phyloP scores from a whole-genome alignment of 257 asterid species.

The Cynanchum wilfordii region DNA sequence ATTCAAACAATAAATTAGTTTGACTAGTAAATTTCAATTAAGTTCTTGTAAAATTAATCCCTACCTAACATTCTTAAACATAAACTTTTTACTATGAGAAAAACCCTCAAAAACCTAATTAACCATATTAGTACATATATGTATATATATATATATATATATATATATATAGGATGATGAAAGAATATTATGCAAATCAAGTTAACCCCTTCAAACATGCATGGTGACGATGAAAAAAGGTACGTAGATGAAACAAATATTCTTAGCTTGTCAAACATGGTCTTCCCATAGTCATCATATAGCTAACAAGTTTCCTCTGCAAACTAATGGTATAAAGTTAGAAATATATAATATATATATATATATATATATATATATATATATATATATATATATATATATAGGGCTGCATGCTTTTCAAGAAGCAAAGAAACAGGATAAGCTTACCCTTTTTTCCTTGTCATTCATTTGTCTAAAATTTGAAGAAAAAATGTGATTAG shows the following conservation, averaged over 20 bases:
- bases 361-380: too few species aligned
- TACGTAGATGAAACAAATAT: slow-evolving; percentile 13
- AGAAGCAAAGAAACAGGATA: slow-evolving; percentile 6
- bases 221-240: background rate
- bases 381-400: too few species aligned
- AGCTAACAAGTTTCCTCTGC: slow-evolving; percentile 8
- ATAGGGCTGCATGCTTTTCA: background rate
- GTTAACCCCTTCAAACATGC: background rate
- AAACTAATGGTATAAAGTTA: slow-evolving; percentile 11
- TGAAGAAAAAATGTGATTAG: background rate
- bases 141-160: too few species aligned
- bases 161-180: background rate
- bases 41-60: too few species aligned
- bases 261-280: slow-evolving; percentile 17
- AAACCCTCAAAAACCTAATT: too few species aligned
- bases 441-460: background rate
- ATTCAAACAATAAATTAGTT: too few species aligned
- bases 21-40: too few species aligned
- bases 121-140: too few species aligned
- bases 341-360: background rate
- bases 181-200: background rate
- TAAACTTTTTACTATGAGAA: too few species aligned
- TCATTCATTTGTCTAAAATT: slow-evolving; percentile 2
- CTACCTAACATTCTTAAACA: too few species aligned
- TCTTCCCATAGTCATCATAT: background rate